Evolutionary conservation across 2,329 filamentous ascomycete species (phyloP).

Genomic region (Fusarium liriodendri): DNA sequence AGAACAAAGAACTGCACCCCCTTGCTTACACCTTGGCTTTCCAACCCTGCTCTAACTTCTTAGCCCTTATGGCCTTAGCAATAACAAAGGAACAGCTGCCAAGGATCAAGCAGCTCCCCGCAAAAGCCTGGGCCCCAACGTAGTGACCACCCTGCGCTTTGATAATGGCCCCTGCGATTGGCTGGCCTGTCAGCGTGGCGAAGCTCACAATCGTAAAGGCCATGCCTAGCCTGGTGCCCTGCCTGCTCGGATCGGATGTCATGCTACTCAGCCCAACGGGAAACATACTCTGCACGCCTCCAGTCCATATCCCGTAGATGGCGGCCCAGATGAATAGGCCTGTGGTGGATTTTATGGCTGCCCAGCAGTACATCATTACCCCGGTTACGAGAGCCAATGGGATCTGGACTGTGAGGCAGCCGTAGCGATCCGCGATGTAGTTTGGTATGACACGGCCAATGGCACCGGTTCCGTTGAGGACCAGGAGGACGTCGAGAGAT

Average conservation of each 20-base stretch:
- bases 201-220: slow-evolving; percentile 67
- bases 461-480: slow-evolving; percentile 8
- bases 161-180: slow-evolving; percentile 64
- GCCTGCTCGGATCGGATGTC: slow-evolving; percentile 61
- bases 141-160: slow-evolving; percentile 54
- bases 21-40: neutral
- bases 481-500: slow-evolving; percentile 2
- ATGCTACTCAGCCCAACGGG: slow-evolving; percentile 68
- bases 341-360: slow-evolving; percentile 59
- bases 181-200: slow-evolving; percentile 62
- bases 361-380: slow-evolving; percentile 57
- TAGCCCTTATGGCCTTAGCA: slow-evolving; percentile 1
- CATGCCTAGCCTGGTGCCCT: slow-evolving; percentile 68
- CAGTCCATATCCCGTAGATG: slow-evolving; percentile 71
- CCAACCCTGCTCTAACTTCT: slow-evolving; percentile 6
- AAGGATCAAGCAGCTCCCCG: slow-evolving; percentile 39
- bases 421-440: neutral
- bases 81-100: slow-evolving; percentile 10
- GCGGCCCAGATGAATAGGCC: slow-evolving; percentile 70
- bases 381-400: neutral
- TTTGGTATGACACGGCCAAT: slow-evolving; percentile 9
- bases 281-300: slow-evolving; percentile 68
- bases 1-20: neutral
- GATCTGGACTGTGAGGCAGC: slow-evolving; percentile 3
- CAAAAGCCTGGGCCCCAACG: slow-evolving; percentile 60